A percentile compares a stretch with the other conserved stretches of the same genome.
Conservation (phyloP, 2,329 filamentous ascomycete species). For the Plenodomus lindquistii region DNA sequence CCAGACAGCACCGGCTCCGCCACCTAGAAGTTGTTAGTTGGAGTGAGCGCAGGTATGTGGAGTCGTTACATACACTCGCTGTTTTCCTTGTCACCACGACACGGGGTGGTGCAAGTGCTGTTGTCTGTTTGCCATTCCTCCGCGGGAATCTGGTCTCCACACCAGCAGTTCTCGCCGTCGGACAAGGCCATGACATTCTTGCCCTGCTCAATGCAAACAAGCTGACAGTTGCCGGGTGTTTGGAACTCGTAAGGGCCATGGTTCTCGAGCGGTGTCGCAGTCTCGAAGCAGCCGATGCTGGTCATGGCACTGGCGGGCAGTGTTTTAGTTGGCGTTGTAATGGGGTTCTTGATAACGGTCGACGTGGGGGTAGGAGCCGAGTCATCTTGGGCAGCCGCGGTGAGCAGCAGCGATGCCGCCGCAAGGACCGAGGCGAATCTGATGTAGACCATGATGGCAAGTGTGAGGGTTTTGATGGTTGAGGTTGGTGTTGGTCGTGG, state of each 20-base stretch:
- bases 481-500: constrained; percentile 4
- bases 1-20: constrained; percentile 58
- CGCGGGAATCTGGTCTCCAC: constrained; percentile 71
- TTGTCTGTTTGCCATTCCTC: constrained; percentile 58
- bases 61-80: constrained; percentile 63
- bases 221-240: constrained; percentile 59
- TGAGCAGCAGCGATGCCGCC: constrained; percentile 36
- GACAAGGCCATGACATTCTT: constrained; percentile 66
- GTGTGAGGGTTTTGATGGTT: constrained; percentile 6
- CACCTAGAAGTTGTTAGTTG: constrained; percentile 53
- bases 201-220: constrained; percentile 51
- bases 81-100: constrained; percentile 60
- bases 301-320: constrained; percentile 30
- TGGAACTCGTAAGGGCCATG: constrained; percentile 57
- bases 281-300: constrained; percentile 57
- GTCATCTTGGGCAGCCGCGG: constrained; percentile 21
- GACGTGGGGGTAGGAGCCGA: constrained; percentile 10
- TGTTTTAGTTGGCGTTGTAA: constrained; percentile 39
- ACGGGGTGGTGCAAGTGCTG: constrained; percentile 65
- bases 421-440: constrained; percentile 35
- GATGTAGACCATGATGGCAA: constrained; percentile 39
- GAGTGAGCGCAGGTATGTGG: neutral
- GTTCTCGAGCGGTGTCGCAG: constrained; percentile 51
- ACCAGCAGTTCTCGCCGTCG: constrained; percentile 68
- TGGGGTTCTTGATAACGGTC: constrained; percentile 22